Evolutionary conservation across 73 alveolate genomes (phyloP).

Genomic region (Durusdinium trenchii): DNA sequence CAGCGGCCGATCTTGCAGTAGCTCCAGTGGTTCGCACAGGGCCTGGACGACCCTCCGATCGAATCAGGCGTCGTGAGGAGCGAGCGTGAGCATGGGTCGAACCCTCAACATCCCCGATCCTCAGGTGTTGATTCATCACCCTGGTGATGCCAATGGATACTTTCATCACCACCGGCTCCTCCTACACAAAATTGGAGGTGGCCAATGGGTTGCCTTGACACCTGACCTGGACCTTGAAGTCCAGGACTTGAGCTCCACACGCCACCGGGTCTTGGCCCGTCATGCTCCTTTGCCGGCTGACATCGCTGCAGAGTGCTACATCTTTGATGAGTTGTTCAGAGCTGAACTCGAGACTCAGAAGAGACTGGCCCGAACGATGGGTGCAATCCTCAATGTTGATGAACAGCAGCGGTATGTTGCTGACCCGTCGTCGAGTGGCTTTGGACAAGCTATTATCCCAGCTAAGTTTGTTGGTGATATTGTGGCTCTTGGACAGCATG

Average conservation of each 20-base stretch:
- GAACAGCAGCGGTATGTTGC: background rate
- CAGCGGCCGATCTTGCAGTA: background rate
- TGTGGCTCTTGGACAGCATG: background rate
- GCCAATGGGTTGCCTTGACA: conserved; percentile 8
- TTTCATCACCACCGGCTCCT: background rate
- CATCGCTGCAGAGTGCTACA: background rate
- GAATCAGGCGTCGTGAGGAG: no score
- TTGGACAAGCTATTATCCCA: background rate
- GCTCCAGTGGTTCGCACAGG: background rate
- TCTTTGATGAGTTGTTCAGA: conserved; percentile 9
- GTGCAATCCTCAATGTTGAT: background rate
- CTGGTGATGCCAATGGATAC: background rate
- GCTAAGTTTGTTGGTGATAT: background rate
- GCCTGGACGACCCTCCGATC: background rate
- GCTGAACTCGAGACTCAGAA: background rate
- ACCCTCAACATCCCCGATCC: background rate
- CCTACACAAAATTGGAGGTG: background rate
- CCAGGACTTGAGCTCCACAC: background rate
- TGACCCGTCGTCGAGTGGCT: background rate
- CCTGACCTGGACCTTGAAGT: conserved; percentile 8
- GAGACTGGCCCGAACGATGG: background rate
- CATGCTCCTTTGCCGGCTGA: background rate
- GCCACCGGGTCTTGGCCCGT: background rate
- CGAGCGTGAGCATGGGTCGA: background rate
- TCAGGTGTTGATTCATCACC: background rate